Base-by-base conservation (phyloP, 306 rosid species). In the Casuarina glauca region DNA sequence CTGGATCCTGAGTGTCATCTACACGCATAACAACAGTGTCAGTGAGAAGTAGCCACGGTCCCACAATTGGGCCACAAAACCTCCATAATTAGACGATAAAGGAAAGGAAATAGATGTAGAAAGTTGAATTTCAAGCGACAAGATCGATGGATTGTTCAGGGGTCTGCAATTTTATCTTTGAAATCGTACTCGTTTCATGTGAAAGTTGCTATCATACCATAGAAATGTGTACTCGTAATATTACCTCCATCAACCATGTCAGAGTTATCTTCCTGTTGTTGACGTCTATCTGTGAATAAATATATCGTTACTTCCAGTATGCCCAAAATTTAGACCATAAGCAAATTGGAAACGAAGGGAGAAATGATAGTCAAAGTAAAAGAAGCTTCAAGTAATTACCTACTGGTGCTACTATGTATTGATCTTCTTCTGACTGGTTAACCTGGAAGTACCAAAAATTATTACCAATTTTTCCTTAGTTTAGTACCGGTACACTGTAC, bases 1-100 rank as follows among this genome's bases (percentile, higher is more conserved):
- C 80, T 17, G 96, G 90, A 63, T 89, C 96, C 76, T 95, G 97
- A 60, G 97, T 95, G 81, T 83, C 79, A 64, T 95, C 97, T 95
- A 82, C 74, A 72, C 50, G 73, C 35, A 86, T 16, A 66, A 81
- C n/a, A 49, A 20, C 35, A 17, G 74, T 11, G 12, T 39, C 66
- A 53, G 71, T 58, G 46, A 11, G 35, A 66, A 58, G 13, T 4
- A 61, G 44, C 17, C 36, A 49, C 39, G 4, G 71, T 73, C 64
- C 43, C 57, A n/a, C 55, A 76, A n/a, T 58, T 55, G 73, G 32
- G 66, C 79, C 32, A 32, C 57, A 51, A 80, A 69, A 63, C 13
- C 48, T 4, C 73, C 39, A 9, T 38, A 41, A 61, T 55, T 70
- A 19, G 60, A 67, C 17, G 42, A 42, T 66, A 53, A 58, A 19